Conservation (phyloP, 2,329 filamentous ascomycete species). For the Davidsoniella virescens region DNA sequence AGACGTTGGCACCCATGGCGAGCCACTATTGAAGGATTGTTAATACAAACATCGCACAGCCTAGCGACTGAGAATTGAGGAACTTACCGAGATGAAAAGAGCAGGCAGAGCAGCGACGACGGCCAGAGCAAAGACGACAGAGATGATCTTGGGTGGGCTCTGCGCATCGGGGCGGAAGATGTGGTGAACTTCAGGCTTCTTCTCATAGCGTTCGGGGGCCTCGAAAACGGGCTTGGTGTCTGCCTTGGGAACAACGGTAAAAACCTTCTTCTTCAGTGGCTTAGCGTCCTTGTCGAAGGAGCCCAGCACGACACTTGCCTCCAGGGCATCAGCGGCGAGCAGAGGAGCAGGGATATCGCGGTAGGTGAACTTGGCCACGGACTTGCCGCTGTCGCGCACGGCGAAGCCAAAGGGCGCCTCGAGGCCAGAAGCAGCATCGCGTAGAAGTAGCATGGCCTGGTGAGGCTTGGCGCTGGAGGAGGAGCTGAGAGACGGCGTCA, state of each 20-base stretch:
- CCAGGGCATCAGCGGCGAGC: slow-evolving; percentile 48
- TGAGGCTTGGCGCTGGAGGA: slow-evolving; percentile 64
- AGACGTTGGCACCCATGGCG: slow-evolving; percentile 65
- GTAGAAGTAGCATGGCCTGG: slow-evolving; percentile 79
- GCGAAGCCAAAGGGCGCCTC: slow-evolving; percentile 76
- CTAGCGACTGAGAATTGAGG: neutral
- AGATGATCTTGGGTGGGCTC: slow-evolving; percentile 68
- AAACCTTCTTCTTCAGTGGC: slow-evolving; percentile 52
- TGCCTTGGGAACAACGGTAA: slow-evolving; percentile 51
- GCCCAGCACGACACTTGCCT: slow-evolving; percentile 68
- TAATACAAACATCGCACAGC: neutral
- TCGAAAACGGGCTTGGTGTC: slow-evolving; percentile 49
- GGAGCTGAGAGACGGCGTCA: slow-evolving; percentile 68
- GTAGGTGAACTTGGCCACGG: slow-evolving; percentile 62
- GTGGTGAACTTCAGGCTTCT: slow-evolving; percentile 74
- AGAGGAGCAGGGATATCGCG: slow-evolving; percentile 82
- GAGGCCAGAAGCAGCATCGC: slow-evolving; percentile 56
- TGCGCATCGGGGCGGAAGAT: slow-evolving; percentile 67
- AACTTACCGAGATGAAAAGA: slow-evolving; percentile 52
- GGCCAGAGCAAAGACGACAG: slow-evolving; percentile 56
- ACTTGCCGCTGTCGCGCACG: slow-evolving; percentile 79
- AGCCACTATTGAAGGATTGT: slow-evolving; percentile 47
- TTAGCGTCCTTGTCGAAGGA: slow-evolving; percentile 59
- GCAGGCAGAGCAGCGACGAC: slow-evolving; percentile 59
- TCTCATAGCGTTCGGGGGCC: slow-evolving; percentile 65